Conservation (phyloP, 1,284 basidiomycete species). For the Irpex sp. region DNA sequence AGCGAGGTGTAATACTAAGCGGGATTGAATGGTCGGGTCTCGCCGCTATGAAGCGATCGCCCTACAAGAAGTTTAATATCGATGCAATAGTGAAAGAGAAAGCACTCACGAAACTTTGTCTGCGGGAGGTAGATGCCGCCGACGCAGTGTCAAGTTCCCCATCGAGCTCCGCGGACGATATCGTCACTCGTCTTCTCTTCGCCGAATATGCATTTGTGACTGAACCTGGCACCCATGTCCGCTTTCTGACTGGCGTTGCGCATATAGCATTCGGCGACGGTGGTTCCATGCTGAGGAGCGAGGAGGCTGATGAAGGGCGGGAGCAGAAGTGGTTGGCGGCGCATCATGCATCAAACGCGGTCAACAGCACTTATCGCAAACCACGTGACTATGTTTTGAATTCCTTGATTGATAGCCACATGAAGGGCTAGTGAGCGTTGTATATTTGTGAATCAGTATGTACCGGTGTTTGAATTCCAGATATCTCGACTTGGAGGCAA, state of each 20-base stretch:
- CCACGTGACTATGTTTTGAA: background rate
- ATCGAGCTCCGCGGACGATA: constrained; percentile 18
- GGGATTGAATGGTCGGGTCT: constrained; percentile 34
- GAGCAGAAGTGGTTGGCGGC: background rate
- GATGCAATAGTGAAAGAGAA: background rate
- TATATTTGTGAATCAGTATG: too few relatives aligned
- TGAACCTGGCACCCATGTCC: constrained; percentile 23
- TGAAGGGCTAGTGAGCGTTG: too few relatives aligned
- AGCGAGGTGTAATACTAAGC: constrained; percentile 40
- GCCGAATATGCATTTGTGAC: constrained; percentile 30
- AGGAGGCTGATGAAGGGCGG: background rate
- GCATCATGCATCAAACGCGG: background rate
- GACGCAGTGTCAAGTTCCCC: constrained; percentile 12
- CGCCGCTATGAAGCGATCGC: constrained; percentile 41
- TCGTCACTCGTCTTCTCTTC: constrained; percentile 28
- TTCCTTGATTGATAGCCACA: too few relatives aligned
- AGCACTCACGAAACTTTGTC: constrained; percentile 6
- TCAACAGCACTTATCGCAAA: background rate
- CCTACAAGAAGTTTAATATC: constrained; percentile 22
- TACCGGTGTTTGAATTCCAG: too few relatives aligned
- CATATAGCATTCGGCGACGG: constrained; percentile 3
- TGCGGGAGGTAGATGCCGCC: constrained; percentile 5
- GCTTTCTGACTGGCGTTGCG: constrained; percentile 19
- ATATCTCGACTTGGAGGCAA: too few relatives aligned
- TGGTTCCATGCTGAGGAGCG: constrained; percentile 4